Conservation (phyloP, 208 protist genomes). For the Zelonia costaricensis region DNA sequence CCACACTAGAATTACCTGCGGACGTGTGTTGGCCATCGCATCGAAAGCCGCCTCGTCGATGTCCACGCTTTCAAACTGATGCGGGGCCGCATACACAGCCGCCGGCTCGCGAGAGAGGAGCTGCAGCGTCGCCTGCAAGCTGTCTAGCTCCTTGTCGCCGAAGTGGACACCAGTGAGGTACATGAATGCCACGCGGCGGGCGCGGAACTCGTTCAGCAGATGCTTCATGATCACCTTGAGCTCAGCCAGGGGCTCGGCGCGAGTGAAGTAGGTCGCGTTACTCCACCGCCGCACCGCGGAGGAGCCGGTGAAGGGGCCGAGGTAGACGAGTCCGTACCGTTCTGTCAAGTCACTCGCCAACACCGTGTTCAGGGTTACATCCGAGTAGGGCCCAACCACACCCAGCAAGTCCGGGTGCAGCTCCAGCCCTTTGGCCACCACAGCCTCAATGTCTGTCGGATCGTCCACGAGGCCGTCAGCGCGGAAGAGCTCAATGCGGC, state of each 20-base stretch:
- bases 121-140: neutral
- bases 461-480: too few relatives aligned
- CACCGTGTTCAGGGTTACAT: neutral
- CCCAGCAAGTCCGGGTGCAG: constrained; percentile 16
- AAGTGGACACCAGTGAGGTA: constrained; percentile 38
- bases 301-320: constrained; percentile 46
- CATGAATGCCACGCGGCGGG: constrained; percentile 53
- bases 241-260: constrained; percentile 35
- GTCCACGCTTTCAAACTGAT: too few relatives aligned
- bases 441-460: too few relatives aligned
- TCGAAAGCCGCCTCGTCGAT: constrained; percentile 33
- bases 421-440: too few relatives aligned
- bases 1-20: constrained; percentile 58
- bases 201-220: constrained; percentile 23
- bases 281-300: constrained; percentile 37
- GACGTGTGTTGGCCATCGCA: constrained; percentile 35
- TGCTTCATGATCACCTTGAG: constrained; percentile 34
- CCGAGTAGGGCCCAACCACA: constrained; percentile 34
- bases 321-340: constrained; percentile 24
- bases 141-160: constrained; percentile 19
- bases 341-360: constrained; percentile 9
- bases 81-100: too few relatives aligned
- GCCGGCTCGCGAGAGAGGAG: neutral
- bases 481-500: too few relatives aligned
- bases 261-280: constrained; percentile 39